Evolutionary conservation across 2,329 filamentous ascomycete species (phyloP).

Genomic region (Calycina herbarum): DNA sequence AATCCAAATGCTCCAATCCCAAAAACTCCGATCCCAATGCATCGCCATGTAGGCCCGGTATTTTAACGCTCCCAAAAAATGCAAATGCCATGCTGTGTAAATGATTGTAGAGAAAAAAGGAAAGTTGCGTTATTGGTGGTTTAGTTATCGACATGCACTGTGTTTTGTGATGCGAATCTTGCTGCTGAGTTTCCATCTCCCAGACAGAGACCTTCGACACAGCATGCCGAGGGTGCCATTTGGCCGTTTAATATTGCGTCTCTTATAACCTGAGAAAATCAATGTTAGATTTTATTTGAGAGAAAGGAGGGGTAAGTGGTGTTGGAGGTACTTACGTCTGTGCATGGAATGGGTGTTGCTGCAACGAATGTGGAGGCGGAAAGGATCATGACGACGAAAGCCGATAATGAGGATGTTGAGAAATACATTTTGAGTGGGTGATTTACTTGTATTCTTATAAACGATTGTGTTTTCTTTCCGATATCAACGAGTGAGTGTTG

Average conservation of each 20-base stretch:
- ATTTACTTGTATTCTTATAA: background rate
- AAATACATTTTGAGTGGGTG: slow-evolving; percentile 20
- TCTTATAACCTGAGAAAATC: slow-evolving; percentile 17
- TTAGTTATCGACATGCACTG: background rate
- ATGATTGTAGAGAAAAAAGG: background rate
- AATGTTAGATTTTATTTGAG: slow-evolving; percentile 10
- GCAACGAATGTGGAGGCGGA: slow-evolving; percentile 22
- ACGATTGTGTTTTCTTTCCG: background rate
- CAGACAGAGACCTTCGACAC: slow-evolving; percentile 32
- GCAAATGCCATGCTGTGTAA: background rate
- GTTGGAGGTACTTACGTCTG: slow-evolving; percentile 26
- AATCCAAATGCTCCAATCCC: background rate
- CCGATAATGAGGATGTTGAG: slow-evolving; percentile 21
- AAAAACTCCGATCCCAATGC: slow-evolving; percentile 17
- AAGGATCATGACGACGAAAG: slow-evolving; percentile 17
- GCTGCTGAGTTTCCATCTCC: slow-evolving; percentile 28
- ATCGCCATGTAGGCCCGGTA: slow-evolving; percentile 11
- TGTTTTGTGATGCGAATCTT: slow-evolving; percentile 11
- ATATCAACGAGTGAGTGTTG: background rate
- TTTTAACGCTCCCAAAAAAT: slow-evolving; percentile 9
- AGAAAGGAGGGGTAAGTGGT: background rate
- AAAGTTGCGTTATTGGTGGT: background rate
- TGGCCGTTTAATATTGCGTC: slow-evolving; percentile 31
- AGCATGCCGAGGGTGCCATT: slow-evolving; percentile 31
- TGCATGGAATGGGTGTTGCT: slow-evolving; percentile 28